Percentiles rank a stretch among this genome's conserved stretches.
phyloP scores from a whole-genome alignment of 495 filamentous ascomycete genomes.

The Penicillium coffeae region DNA sequence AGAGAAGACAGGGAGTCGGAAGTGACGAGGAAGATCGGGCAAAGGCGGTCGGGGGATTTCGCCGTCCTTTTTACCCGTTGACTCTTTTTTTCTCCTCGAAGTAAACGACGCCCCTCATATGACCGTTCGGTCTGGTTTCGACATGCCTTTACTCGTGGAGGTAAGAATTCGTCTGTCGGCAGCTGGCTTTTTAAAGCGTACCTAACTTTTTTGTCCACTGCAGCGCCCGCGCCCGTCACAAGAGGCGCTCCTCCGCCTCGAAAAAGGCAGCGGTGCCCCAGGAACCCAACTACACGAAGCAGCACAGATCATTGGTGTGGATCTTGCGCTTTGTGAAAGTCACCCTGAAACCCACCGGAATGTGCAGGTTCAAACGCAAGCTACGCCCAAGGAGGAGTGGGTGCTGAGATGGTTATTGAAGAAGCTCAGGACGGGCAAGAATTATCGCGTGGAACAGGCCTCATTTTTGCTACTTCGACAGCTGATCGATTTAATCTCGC shows the following conservation, averaged over 20 bases:
- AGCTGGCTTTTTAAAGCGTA: background rate
- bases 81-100: slow-evolving; percentile 24
- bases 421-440: slow-evolving; percentile 46
- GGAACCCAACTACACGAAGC: slow-evolving; percentile 42
- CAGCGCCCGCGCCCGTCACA: slow-evolving; percentile 44
- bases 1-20: slow-evolving; percentile 30
- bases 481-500: slow-evolving; percentile 42
- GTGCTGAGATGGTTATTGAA: slow-evolving; percentile 65
- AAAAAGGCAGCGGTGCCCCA: slow-evolving; percentile 45
- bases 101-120: slow-evolving; percentile 8
- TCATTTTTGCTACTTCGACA: slow-evolving; percentile 50
- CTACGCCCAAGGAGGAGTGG: slow-evolving; percentile 59
- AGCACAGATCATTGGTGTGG: slow-evolving; percentile 45
- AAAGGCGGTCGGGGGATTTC: slow-evolving; percentile 47
- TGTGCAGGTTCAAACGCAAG: slow-evolving; percentile 20
- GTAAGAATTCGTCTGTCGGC: slow-evolving; percentile 22
- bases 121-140: slow-evolving; percentile 17
- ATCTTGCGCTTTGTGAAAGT: slow-evolving; percentile 34
- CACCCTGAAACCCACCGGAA: slow-evolving; percentile 31
- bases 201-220: background rate
- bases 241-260: slow-evolving; percentile 49
- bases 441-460: slow-evolving; percentile 39
- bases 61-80: slow-evolving; percentile 22
- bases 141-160: slow-evolving; percentile 42
- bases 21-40: slow-evolving; percentile 29